Evolutionary conservation across 306 rosid species (phyloP).

Genomic region (Geum urbanum): DNA sequence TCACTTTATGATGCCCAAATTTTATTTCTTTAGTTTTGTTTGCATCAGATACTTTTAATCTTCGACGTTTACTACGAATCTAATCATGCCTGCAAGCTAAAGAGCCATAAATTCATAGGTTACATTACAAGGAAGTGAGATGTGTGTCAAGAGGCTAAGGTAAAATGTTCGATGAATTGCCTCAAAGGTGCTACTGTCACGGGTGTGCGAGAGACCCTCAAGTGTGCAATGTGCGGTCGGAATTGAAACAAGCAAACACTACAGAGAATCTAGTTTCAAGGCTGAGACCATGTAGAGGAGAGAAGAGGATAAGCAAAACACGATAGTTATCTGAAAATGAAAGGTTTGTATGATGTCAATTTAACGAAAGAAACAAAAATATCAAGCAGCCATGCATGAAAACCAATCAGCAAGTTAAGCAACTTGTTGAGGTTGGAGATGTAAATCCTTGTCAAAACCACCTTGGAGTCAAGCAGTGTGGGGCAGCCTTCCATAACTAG

Average conservation of each 20-base stretch:
- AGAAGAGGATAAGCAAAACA: neutral
- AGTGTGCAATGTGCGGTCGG: neutral
- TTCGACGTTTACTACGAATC: neutral
- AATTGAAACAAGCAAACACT: neutral
- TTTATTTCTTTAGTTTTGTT: neutral
- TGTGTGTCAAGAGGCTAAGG: neutral
- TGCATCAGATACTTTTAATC: neutral
- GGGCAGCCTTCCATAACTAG: conserved; percentile 13
- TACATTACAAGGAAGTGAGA: no score
- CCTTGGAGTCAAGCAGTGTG: neutral
- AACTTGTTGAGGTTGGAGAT: conserved; percentile 5
- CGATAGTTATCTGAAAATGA: neutral
- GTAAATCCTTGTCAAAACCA: conserved; percentile 20
- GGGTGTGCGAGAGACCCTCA: neutral
- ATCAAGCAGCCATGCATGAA: neutral
- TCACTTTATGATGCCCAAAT: neutral
- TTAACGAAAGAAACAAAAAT: neutral
- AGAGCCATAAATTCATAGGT: neutral
- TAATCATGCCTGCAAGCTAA: neutral
- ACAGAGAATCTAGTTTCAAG: neutral
- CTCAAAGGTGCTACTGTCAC: neutral
- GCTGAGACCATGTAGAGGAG: neutral
- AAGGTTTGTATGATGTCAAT: neutral
- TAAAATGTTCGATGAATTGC: neutral
- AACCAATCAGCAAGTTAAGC: neutral